Conservation (phyloP, 2,329 filamentous ascomycete species). For the Cadophora gregata region DNA sequence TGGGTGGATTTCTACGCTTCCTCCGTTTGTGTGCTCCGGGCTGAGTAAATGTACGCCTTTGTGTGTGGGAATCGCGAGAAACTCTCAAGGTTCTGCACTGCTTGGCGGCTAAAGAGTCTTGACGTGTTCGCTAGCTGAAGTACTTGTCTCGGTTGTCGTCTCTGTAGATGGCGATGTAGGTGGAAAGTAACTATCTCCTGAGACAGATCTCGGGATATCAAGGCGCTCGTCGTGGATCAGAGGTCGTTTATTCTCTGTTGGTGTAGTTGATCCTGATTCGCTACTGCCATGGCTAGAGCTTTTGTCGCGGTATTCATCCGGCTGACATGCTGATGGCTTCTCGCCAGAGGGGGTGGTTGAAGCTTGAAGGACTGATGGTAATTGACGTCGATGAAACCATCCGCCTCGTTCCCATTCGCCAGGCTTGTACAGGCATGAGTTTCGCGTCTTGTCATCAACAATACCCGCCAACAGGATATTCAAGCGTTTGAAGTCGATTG, state of each 20-base stretch:
- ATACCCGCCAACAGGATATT: slow-evolving; percentile 74
- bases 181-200: slow-evolving; percentile 17
- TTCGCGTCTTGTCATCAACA: slow-evolving; percentile 61
- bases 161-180: neutral
- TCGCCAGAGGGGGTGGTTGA: slow-evolving; percentile 24
- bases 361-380: slow-evolving; percentile 18
- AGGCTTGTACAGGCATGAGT: slow-evolving; percentile 68
- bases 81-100: neutral
- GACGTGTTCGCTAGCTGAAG: neutral
- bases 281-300: slow-evolving; percentile 24
- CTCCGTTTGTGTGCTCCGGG: neutral
- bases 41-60: neutral
- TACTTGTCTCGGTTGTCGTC: too few species aligned
- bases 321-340: slow-evolving; percentile 6
- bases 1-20: neutral
- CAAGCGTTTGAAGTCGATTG: slow-evolving; percentile 80
- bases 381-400: slow-evolving; percentile 64
- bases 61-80: neutral
- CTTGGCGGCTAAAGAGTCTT: neutral
- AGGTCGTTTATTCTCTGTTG: slow-evolving; percentile 15
- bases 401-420: slow-evolving; percentile 86
- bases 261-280: slow-evolving; percentile 30
- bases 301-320: slow-evolving; percentile 1
- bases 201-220: neutral
- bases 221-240: slow-evolving; percentile 31